Evolutionary conservation across 306 rosid genomes (phyloP).

Genomic region (Pueraria montana): DNA sequence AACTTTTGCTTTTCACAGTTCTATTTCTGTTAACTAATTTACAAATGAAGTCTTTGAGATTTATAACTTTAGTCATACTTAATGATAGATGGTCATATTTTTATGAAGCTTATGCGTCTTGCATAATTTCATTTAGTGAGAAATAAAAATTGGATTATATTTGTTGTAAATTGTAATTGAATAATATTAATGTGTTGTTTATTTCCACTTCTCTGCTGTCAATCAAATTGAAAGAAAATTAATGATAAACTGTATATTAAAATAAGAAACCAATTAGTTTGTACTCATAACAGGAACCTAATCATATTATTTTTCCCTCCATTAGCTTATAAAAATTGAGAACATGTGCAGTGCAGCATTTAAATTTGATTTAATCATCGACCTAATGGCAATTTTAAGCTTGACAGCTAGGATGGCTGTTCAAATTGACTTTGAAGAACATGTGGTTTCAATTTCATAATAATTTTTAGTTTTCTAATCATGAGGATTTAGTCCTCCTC

Average conservation of each 20-base stretch:
- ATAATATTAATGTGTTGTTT: neutral
- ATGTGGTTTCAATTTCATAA: neutral
- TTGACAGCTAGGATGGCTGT: neutral
- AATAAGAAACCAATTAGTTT: too few species aligned
- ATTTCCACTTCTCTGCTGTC: neutral
- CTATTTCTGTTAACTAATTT: neutral
- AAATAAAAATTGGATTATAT: neutral
- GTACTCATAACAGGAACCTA: too few species aligned
- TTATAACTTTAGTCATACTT: neutral
- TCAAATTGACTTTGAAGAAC: slow-evolving; percentile 16
- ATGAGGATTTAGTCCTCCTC: neutral
- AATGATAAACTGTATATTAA: too few species aligned
- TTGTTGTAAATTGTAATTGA: neutral
- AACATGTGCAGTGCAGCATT: neutral
- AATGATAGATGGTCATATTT: neutral
- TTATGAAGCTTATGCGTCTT: neutral
- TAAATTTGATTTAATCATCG: slow-evolving; percentile 18
- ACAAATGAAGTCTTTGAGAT: neutral
- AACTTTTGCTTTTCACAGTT: neutral
- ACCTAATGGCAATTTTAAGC: neutral
- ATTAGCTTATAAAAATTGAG: neutral
- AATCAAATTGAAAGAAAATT: too few species aligned
- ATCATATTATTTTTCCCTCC: neutral
- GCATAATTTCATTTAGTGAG: neutral
- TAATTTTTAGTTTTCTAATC: neutral